These are phyloP conservation scores for Viola odorata DNA, from an alignment of 345 rosid species.

Conservation along the genomic window DNA sequence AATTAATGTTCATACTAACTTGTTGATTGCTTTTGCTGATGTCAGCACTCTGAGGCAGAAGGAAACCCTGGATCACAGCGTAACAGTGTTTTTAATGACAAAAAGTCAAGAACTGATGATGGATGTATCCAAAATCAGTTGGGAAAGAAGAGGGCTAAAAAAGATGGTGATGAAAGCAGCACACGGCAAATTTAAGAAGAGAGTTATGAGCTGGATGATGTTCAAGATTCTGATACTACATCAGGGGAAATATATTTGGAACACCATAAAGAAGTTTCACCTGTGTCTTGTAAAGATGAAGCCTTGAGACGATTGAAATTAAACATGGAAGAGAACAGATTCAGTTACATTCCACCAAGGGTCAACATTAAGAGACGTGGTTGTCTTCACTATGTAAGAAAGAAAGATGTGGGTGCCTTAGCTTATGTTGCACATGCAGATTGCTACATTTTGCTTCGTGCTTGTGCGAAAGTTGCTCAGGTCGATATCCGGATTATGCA, in stretches of 20 bases:
- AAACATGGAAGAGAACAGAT: slow-evolving; percentile 68
- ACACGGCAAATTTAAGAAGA: neutral
- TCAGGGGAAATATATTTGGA: slow-evolving; percentile 14
- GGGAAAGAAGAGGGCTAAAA: slow-evolving; percentile 12
- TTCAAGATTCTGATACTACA: slow-evolving; percentile 15
- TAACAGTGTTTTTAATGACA: slow-evolving; percentile 8
- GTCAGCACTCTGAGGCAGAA: slow-evolving; percentile 22
- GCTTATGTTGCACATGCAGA: slow-evolving; percentile 68
- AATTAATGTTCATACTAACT: neutral
- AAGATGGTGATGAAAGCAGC: slow-evolving; percentile 8
- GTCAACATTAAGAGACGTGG: slow-evolving; percentile 46
- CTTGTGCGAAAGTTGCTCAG: slow-evolving; percentile 55
- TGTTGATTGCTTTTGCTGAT: neutral
- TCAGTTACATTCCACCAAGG: slow-evolving; percentile 69
- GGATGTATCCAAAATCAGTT: slow-evolving; percentile 6
- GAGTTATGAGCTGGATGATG: slow-evolving; percentile 5
- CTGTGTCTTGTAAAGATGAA: slow-evolving; percentile 18
- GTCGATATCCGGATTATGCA: slow-evolving; percentile 66
- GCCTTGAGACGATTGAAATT: slow-evolving; percentile 40
- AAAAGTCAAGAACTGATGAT: slow-evolving; percentile 32
- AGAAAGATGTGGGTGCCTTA: slow-evolving; percentile 45
- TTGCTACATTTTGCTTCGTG: slow-evolving; percentile 65
- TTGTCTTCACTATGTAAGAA: slow-evolving; percentile 63
- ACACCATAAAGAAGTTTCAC: neutral
- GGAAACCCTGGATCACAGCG: slow-evolving; percentile 7